Base-by-base conservation (phyloP, 495 filamentous ascomycete genomes). In the Aspergillus diversus region DNA sequence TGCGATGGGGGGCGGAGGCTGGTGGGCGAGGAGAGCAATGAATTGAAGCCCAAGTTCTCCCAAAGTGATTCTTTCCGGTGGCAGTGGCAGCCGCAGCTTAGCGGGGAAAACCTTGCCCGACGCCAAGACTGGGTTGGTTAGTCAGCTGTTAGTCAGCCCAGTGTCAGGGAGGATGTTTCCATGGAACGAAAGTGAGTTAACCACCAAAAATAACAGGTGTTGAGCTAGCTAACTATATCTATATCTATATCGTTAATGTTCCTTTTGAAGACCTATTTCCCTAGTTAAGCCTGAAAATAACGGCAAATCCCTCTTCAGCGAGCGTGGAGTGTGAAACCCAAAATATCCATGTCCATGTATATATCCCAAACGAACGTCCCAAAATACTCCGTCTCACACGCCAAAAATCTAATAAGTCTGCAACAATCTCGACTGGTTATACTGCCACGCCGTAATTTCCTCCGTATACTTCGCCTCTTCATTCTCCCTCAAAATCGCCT, bases 381-480 rank as follows among this genome's bases (percentile, higher is more conserved):
- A 27, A 27, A 27, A 27, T 27, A 27, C 21, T 27, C 21, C 21
- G 2, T 27, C 21, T 27, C 21, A 27, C 21, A 2, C 33, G 21
- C 32, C 39, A 3, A 31, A 13, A 47, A 35, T 33, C 58, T 61
- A 61, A 15, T 61, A 61, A 1, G 59, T 61, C 43, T 61, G 59
- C 51, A 61, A 33, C 39, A 61, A 15, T 15, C 59, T 55, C 43
- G 59, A 61, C 43, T 61, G 59, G 17, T 74, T 66, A 39, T 73
- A 75, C 48, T 75, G 66, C 69, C 69, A 71, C n/a, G 71, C 73
- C 21, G 64, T 75, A 1, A 75, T 68, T 52, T 68, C 70, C n/a
- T 71, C 69, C 3, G 61, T 63, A 31, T 65, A 65, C 34, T 17
- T 43, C 35, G 33, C 13, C 21, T 56, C 42, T 46, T 60, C 57